phyloP scores from a whole-genome alignment of 1,139 yeast species.

The Debaryomyces singareniensis region DNA sequence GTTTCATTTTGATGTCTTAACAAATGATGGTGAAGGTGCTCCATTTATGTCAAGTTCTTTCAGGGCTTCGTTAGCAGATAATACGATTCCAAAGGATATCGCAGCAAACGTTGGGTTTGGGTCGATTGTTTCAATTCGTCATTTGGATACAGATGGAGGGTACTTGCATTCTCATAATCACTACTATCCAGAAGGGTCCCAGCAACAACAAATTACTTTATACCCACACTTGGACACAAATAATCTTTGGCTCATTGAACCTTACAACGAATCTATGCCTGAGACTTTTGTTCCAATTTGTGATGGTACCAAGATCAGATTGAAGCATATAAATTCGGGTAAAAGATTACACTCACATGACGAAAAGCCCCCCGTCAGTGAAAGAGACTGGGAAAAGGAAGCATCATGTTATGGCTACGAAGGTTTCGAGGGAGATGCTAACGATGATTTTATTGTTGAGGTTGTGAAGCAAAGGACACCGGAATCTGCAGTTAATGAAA shows the following conservation, averaged over 20 bases:
- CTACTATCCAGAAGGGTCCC: constrained; percentile 83
- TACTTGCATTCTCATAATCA: constrained; percentile 90
- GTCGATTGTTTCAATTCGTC: constrained; percentile 74
- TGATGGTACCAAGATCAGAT: constrained; percentile 76
- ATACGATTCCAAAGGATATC: constrained; percentile 60
- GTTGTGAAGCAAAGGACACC: constrained; percentile 58
- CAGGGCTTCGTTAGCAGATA: constrained; percentile 69
- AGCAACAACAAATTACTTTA: constrained; percentile 90
- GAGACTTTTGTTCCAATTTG: constrained; percentile 57
- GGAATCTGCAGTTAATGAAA: constrained; percentile 50
- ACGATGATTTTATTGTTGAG: constrained; percentile 91
- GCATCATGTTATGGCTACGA: constrained; percentile 87
- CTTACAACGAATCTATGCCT: constrained; percentile 49
- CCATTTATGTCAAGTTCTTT: constrained; percentile 88
- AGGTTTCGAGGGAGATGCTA: constrained; percentile 90
- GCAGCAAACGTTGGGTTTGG: constrained; percentile 85
- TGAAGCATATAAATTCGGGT: constrained; percentile 60
- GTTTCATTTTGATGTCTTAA: constrained; percentile 68
- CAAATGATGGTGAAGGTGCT: constrained; percentile 79
- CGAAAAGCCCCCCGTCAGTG: constrained; percentile 87
- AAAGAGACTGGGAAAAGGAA: constrained; percentile 95
- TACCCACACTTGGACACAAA: constrained; percentile 90
- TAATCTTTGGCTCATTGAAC: constrained; percentile 79
- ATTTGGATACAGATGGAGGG: constrained; percentile 84
- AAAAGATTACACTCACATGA: constrained; percentile 95